Evolutionary conservation across 106 monocot genomes (phyloP).

Genomic region (Allium sativum): DNA sequence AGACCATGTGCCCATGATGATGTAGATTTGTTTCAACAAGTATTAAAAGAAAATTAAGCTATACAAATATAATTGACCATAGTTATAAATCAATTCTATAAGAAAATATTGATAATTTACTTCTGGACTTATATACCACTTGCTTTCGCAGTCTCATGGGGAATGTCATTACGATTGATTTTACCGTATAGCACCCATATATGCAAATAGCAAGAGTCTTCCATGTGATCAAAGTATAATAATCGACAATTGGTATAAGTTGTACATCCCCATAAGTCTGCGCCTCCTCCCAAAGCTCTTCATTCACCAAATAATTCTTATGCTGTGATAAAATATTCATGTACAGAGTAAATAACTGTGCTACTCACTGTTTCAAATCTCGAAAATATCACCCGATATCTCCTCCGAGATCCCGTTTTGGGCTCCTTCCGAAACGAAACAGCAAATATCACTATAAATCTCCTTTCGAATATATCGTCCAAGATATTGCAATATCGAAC

Average conservation of each 20-base stretch:
- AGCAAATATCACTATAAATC: no score
- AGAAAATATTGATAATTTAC: constrained; percentile 20
- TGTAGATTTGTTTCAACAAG: no score
- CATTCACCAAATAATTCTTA: constrained; percentile 89
- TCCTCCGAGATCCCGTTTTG: no score
- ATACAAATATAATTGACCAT: neutral
- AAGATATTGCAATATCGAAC: no score
- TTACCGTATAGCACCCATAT: constrained; percentile 63
- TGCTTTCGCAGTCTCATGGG: constrained; percentile 53
- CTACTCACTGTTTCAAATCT: no score
- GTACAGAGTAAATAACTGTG: no score
- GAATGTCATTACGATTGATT: constrained; percentile 43
- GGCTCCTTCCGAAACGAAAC: no score
- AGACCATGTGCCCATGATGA: constrained; percentile 95
- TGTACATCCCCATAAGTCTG: constrained; percentile 82
- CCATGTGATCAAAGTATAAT: constrained; percentile 82
- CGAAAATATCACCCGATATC: no score
- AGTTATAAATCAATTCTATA: neutral
- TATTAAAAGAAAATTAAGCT: no score
- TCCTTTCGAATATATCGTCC: no score
- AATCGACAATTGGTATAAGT: constrained; percentile 94
- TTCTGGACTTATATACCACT: constrained; percentile 65
- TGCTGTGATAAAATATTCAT: constrained; percentile 45
- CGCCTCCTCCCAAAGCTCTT: constrained; percentile 90
- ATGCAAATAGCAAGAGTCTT: constrained; percentile 89